A percentile compares a stretch with the other conserved stretches of the same genome.
Evolutionary conservation across 2,329 filamentous ascomycete species (phyloP).

Genomic region (Hypoxylon sp.): DNA sequence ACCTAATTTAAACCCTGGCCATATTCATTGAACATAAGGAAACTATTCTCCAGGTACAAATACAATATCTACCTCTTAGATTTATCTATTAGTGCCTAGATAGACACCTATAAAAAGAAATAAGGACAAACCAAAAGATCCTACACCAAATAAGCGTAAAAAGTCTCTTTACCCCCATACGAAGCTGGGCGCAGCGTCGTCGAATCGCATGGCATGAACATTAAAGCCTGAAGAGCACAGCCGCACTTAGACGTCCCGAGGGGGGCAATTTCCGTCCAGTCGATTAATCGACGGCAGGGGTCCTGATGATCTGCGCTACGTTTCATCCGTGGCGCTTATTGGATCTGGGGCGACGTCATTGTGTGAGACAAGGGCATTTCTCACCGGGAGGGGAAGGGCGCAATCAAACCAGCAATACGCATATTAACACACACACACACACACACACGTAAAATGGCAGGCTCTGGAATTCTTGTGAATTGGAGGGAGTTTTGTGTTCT

Average conservation of each 20-base stretch:
- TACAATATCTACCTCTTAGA: too few relatives aligned
- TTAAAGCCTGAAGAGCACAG: constrained; percentile 36
- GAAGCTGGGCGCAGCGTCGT: constrained; percentile 7
- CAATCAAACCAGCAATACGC: not conserved
- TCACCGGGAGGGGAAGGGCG: constrained; percentile 6
- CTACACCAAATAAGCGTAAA: not conserved
- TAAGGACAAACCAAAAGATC: not conserved
- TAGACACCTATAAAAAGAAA: not conserved
- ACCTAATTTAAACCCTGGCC: too few relatives aligned
- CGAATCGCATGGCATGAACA: constrained; percentile 24
- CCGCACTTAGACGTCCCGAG: constrained; percentile 24
- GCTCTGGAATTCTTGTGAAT: constrained; percentile 9
- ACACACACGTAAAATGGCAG: not conserved
- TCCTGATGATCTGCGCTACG: constrained; percentile 33
- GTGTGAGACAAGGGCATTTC: constrained; percentile 18
- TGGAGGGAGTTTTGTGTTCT: constrained; percentile 7
- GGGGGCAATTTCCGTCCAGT: constrained; percentile 29
- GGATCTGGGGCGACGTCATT: constrained; percentile 40
- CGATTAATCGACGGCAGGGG: constrained; percentile 39
- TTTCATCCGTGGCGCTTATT: constrained; percentile 43
- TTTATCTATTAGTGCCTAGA: too few relatives aligned
- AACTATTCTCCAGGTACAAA: not conserved
- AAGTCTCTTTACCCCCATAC: constrained; percentile 5
- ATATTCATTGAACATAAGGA: not conserved
- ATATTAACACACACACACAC: not conserved